Conservation (phyloP, 768 basidiomycete genomes). For the Pseudohyphozyma bogoriensis region DNA sequence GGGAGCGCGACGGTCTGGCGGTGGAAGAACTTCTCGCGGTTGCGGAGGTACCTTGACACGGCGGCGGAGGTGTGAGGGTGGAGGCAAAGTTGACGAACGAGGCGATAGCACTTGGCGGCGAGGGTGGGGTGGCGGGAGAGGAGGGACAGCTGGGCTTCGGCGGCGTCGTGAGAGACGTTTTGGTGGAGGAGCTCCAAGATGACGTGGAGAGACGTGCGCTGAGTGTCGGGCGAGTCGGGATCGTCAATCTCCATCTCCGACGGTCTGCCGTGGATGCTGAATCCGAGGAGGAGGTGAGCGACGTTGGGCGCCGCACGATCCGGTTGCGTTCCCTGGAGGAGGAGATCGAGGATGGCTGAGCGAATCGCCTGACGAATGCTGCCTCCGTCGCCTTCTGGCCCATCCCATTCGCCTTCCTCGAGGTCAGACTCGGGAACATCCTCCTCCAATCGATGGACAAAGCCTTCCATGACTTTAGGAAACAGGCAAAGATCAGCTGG, state of each 20-base stretch:
- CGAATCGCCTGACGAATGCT: conserved; percentile 55
- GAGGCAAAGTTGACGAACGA: conserved; percentile 77
- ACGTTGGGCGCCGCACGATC: conserved; percentile 64
- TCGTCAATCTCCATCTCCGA: conserved; percentile 36
- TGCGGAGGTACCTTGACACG: conserved; percentile 73
- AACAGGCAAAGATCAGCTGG: too few species aligned
- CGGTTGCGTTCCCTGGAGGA: conserved; percentile 63
- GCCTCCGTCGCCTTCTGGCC: conserved; percentile 7
- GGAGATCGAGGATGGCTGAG: conserved; percentile 65
- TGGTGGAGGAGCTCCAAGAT: conserved; percentile 63
- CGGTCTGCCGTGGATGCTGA: conserved; percentile 44
- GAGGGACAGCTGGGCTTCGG: conserved; percentile 34
- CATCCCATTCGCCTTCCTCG: conserved; percentile 19
- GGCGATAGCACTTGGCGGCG: conserved; percentile 73
- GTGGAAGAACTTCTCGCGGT: conserved; percentile 77
- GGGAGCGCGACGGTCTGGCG: conserved; percentile 73
- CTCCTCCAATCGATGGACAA: conserved; percentile 53
- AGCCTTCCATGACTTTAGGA: conserved; percentile 75
- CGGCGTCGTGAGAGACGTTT: conserved; percentile 48
- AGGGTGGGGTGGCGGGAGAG: conserved; percentile 48
- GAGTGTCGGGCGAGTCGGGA: conserved; percentile 32
- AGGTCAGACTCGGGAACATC: conserved; percentile 57
- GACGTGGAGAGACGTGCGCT: conserved; percentile 61
- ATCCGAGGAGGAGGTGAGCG: conserved; percentile 71
- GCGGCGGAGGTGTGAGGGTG: conserved; percentile 72